phyloP scores from a whole-genome alignment of 2,329 filamentous ascomycete genomes.

The Aaosphaeria pasadenensis region DNA sequence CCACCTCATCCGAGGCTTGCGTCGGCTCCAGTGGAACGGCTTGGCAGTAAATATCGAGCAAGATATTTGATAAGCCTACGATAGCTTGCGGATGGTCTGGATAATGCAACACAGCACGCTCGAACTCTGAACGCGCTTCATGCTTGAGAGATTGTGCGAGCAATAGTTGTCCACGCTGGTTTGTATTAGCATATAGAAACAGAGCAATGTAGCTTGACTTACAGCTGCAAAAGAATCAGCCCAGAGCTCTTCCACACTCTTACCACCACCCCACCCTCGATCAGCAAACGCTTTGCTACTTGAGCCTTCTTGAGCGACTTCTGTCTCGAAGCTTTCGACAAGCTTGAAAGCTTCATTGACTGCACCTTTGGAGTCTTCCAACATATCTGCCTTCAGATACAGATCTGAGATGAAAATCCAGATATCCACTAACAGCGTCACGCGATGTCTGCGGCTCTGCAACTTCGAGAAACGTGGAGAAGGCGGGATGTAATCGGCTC shows the following conservation, averaged over 20 bases:
- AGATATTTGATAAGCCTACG: slow-evolving; percentile 76
- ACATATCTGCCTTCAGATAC: slow-evolving; percentile 77
- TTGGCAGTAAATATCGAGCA: slow-evolving; percentile 80
- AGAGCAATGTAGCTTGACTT: slow-evolving; percentile 34
- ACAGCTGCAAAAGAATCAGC: slow-evolving; percentile 82
- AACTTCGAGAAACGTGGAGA: slow-evolving; percentile 50
- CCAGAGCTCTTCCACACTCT: slow-evolving; percentile 80
- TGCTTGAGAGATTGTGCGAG: slow-evolving; percentile 62
- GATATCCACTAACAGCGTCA: slow-evolving; percentile 66
- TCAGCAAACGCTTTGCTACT: slow-evolving; percentile 61
- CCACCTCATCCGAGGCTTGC: slow-evolving; percentile 22
- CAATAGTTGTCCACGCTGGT: slow-evolving; percentile 65
- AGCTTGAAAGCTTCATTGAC: slow-evolving; percentile 78
- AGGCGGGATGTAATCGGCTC: slow-evolving; percentile 28
- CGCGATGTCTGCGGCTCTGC: slow-evolving; percentile 54
- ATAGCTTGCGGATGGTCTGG: slow-evolving; percentile 78
- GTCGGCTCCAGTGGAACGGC: slow-evolving; percentile 57
- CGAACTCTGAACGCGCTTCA: slow-evolving; percentile 72
- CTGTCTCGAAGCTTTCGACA: slow-evolving; percentile 66
- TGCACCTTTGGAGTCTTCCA: slow-evolving; percentile 76
- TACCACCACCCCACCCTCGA: slow-evolving; percentile 73
- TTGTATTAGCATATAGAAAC: slow-evolving; percentile 5
- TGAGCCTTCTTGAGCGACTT: slow-evolving; percentile 61
- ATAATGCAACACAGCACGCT: slow-evolving; percentile 75
- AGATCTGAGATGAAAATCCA: slow-evolving; percentile 90